Evolutionary conservation across 164 flowering plant genomes (phyloP).

Genomic region (Berberis thunbergii): DNA sequence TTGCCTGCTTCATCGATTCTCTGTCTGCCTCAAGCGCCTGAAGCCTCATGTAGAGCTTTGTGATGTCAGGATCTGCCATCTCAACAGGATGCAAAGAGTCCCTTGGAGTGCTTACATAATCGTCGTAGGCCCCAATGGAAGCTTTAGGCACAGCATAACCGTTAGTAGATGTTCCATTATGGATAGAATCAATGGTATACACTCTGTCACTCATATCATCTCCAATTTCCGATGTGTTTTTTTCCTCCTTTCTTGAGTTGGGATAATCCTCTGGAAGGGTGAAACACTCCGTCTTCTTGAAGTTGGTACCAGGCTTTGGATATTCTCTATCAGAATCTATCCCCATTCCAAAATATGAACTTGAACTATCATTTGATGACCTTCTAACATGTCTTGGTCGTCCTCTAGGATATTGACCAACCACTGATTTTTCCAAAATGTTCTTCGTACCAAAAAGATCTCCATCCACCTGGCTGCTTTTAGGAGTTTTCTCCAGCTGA

Average conservation of each 20-base stretch:
- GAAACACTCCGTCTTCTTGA: constrained; percentile 36
- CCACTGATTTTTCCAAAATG: constrained; percentile 52
- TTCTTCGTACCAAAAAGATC: constrained; percentile 35
- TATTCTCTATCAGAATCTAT: constrained; percentile 38
- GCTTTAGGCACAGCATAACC: constrained; percentile 30
- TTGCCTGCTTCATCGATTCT: constrained; percentile 90
- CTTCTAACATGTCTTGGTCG: constrained; percentile 40
- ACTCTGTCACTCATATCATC: constrained; percentile 80
- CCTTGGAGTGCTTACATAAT: constrained; percentile 39
- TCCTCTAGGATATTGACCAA: constrained; percentile 49
- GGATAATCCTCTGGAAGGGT: constrained; percentile 33
- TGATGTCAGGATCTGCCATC: constrained; percentile 57
- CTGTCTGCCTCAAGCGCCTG: constrained; percentile 98
- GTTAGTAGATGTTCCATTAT: constrained; percentile 35
- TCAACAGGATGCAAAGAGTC: constrained; percentile 35
- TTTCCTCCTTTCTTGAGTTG: constrained; percentile 30
- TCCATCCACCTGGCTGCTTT: constrained; percentile 35
- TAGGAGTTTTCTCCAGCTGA: constrained; percentile 39
- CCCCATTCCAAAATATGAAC: constrained; percentile 26
- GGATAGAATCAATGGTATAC: constrained; percentile 77
- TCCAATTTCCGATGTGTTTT: constrained; percentile 44
- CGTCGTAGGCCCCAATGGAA: constrained; percentile 33
- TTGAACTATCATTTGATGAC: constrained; percentile 48
- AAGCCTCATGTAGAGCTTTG: constrained; percentile 77
- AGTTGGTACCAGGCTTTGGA: constrained; percentile 32